Conservation (phyloP, 345 rosid species). For the Lepidium africanum region DNA sequence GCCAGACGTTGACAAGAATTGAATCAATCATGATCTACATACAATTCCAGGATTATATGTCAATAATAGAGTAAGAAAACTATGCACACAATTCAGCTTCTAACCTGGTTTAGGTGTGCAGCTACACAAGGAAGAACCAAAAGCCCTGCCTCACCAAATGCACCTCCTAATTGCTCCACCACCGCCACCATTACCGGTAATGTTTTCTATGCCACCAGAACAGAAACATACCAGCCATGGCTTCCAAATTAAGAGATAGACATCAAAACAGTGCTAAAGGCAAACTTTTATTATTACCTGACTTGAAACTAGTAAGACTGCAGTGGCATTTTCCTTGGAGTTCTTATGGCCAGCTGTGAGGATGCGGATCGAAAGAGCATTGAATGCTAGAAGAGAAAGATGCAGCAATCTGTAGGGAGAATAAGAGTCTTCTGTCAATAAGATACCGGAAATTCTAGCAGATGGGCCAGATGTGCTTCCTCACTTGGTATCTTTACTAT, state of each 20-base stretch:
- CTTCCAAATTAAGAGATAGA: not conserved
- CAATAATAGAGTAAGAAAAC: not conserved
- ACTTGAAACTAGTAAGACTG: slow-evolving; percentile 71
- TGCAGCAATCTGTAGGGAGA: slow-evolving; percentile 53
- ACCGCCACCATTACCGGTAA: slow-evolving; percentile 84
- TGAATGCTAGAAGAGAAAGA: slow-evolving; percentile 55
- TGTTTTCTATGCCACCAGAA: slow-evolving; percentile 51
- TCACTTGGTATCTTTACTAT: not conserved
- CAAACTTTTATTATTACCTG: slow-evolving; percentile 38
- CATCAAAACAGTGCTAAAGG: not conserved
- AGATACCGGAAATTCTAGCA: not conserved
- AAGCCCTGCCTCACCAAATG: slow-evolving; percentile 79
- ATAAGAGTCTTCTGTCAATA: slow-evolving; percentile 2
- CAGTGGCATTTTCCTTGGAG: slow-evolving; percentile 59
- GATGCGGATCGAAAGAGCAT: slow-evolving; percentile 44
- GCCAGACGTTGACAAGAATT: slow-evolving; percentile 24
- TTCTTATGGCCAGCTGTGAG: slow-evolving; percentile 47
- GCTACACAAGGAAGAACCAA: slow-evolving; percentile 93
- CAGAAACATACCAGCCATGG: not conserved
- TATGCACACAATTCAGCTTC: not conserved
- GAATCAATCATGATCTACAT: slow-evolving; percentile 31
- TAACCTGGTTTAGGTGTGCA: slow-evolving; percentile 78
- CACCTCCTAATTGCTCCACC: slow-evolving; percentile 79
- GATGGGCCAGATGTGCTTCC: not conserved
- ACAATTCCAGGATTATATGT: not conserved